A percentile compares a stretch with the other conserved stretches of the same genome.
Conservation (phyloP, 1,139 yeast genomes). For the Yamadazyma membranifaciens region DNA sequence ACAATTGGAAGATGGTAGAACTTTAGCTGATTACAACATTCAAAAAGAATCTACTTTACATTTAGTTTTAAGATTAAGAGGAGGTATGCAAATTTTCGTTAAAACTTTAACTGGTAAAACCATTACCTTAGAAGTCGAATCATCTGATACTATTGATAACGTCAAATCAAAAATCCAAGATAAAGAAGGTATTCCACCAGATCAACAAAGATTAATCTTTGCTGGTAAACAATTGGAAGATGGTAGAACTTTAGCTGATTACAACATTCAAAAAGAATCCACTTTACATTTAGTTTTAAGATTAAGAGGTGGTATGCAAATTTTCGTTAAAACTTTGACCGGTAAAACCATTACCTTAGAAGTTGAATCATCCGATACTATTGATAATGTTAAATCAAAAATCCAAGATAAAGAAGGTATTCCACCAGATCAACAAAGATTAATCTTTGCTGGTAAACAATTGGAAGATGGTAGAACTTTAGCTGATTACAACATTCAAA, state of each 20-base stretch:
- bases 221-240: slow-evolving; percentile 66
- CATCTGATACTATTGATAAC: slow-evolving; percentile 71
- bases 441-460: slow-evolving; percentile 98
- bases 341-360: slow-evolving; percentile 73
- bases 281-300: slow-evolving; percentile 56
- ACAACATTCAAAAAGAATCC: slow-evolving; percentile 67
- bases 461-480: slow-evolving; percentile 94
- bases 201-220: slow-evolving; percentile 54
- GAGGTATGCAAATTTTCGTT: slow-evolving; percentile 77
- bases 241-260: slow-evolving; percentile 65
- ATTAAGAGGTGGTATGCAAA: slow-evolving; percentile 86
- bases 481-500: slow-evolving; percentile 33
- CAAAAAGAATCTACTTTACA: slow-evolving; percentile 74
- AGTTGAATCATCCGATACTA: slow-evolving; percentile 28
- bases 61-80: slow-evolving; percentile 96
- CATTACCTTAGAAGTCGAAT: slow-evolving; percentile 67
- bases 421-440: slow-evolving; percentile 98
- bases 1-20: slow-evolving; percentile 97
- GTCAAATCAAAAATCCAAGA: slow-evolving; percentile 55
- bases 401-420: slow-evolving; percentile 98
- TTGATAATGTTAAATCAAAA: slow-evolving; percentile 93
- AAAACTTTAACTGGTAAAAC: slow-evolving; percentile 70
- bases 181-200: slow-evolving; percentile 54
- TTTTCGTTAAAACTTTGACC: slow-evolving; percentile 96
- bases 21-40: slow-evolving; percentile 41